Base-by-base conservation (phyloP, 2,329 filamentous ascomycete species). In the Fusarium irregulare region DNA sequence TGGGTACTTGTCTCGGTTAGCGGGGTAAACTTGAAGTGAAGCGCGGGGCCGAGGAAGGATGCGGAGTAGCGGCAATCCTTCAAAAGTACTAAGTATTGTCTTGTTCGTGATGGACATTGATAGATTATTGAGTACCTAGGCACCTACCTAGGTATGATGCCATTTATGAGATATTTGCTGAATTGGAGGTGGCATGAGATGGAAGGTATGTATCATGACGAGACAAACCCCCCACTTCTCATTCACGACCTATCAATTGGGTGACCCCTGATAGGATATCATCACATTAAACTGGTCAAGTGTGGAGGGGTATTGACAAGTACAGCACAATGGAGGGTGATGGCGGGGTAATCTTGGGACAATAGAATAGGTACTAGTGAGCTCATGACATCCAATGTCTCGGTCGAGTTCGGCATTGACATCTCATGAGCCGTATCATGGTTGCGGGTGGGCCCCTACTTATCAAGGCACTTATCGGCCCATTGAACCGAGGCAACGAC, bases 381-480 rank as follows among this genome's bases (percentile, higher is more conserved):
- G 47, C 60, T 65, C 55, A 66, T 66, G 63, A 61, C 40, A 61
- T 28, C 28, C 28, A 28, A 13, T 27, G n/a, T 41, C 13, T 25
- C 34, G n/a, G 41, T 27, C 13, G 23, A 66, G 53, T 63, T 63
- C 59, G 56, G 66, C 68, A 69, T 60, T 51, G 47, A 56, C 25
- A 56, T 57, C 62, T 67, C 55, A 70, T 62, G 69, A 70, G 70
- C 70, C 61, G 68, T 71, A 60, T 56, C 60, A 42, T 51, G 54
- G 59, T 40, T 46, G 49, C 23, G 56, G 56, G 28, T 48, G 49
- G 62, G 50, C 49, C 67, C 63, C 40, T 21, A 23, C 28, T 28
- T 13, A 13, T 28, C 7, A 28, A 28, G 27, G 27, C 11, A 28
- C 37, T 55, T n/a, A 18, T 41, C 28, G 21, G 45, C 41, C 42